Conservation (phyloP, 75 land plant genomes). For the Cupressus sempervirens region DNA sequence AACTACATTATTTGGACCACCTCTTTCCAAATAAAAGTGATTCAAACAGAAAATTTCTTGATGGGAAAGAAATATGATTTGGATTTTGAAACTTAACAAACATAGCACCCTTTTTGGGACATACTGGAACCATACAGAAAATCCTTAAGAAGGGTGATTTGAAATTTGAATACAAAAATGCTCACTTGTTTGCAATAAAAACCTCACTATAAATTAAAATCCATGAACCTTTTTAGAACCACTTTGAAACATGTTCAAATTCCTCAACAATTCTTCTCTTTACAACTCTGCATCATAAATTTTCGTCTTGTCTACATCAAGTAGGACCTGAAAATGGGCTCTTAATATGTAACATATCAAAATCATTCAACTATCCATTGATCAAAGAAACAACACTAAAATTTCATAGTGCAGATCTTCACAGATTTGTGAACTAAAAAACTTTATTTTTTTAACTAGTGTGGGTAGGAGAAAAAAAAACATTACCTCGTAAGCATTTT, state of each 20-base stretch:
- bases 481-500: too few relatives aligned
- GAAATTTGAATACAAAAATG: too few relatives aligned
- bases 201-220: too few relatives aligned
- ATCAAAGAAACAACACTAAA: too few relatives aligned
- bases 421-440: too few relatives aligned
- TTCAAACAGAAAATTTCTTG: background rate
- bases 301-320: conserved; percentile 74
- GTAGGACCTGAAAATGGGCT: conserved; percentile 44
- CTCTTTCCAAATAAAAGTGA: background rate
- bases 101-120: background rate
- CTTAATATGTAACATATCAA: background rate
- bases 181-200: too few relatives aligned
- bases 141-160: background rate
- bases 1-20: background rate
- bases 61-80: background rate
- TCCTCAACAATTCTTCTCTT: conserved; percentile 76
- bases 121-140: background rate
- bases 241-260: too few relatives aligned
- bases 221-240: too few relatives aligned
- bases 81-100: background rate
- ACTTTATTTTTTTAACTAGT: too few relatives aligned
- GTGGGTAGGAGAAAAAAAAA: too few relatives aligned
- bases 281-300: conserved; percentile 87
- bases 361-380: background rate
- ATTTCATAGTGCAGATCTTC: too few relatives aligned